Evolutionary conservation across 225 moss, liverwort and hornwort genomes (phyloP), one percentile per base, ranked within the genome.

Genomic region (Polytrichum formosum): DNA sequence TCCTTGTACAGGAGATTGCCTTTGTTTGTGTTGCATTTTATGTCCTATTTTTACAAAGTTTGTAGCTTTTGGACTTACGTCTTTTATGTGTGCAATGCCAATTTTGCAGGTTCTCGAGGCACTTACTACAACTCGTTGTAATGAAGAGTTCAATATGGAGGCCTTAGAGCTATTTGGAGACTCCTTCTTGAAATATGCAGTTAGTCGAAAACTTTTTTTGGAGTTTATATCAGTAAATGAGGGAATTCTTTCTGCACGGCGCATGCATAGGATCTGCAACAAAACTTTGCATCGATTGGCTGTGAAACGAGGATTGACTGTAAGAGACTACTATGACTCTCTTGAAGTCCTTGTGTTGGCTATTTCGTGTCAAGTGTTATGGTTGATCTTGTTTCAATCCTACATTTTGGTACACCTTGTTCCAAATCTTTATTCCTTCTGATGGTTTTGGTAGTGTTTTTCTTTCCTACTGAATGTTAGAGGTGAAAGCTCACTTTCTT

Each of bases 131-230:
- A 81, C 85, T 25, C 87, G 98, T 65, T 98, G 98, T 73, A 83
- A 90, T 67, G 92, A 98, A 77, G 81, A 84, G 18, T 91, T 94
- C 72, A 87, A 88, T 22, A 84, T 94, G 77, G 98, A 98, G 79
- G 88, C 94, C 3, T 76, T 98, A 19, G 98, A 98, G 80, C 82
- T 91, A 70, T 87, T 94, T 71, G 98, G 98, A 2, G 98, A 98
- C 72, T 98, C 98, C 4, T 98, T 92, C 69, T 62, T 98, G 60
- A 98, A 98, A 63, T 98, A 98, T 53, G 88, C 94, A 8, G 85
- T 88, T 80, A 98, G 91, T 72, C 79, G 88, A 56, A 89, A 81
- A 62, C 82, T 98, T 29, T 98, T 94, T 81, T 85, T 98, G n/a
- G 78, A 82, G 25, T 81, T 78, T 54, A 77, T 85, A 18, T 76